Percentiles rank a stretch among this genome's conserved stretches.
These are phyloP conservation scores for Crepidotus variabilis DNA, from an alignment of 768 basidiomycete genomes.

Conservation along the genomic window DNA sequence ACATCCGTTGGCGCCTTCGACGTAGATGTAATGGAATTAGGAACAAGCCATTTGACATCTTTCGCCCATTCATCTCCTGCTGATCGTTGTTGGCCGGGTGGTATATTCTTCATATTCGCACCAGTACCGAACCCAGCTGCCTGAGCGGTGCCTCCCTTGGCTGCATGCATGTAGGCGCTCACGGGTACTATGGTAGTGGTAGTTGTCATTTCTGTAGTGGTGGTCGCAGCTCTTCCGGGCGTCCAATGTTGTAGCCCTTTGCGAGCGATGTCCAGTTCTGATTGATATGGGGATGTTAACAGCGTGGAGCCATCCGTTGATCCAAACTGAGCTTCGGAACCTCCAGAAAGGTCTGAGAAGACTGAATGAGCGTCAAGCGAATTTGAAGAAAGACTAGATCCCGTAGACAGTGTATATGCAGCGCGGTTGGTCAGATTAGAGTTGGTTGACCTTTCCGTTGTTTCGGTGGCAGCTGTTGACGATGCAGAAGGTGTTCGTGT, in stretches of 20 bases:
- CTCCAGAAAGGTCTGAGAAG: conserved; percentile 31
- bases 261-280: neutral
- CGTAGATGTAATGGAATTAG: neutral
- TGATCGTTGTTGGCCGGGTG: neutral
- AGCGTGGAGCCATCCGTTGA: conserved; percentile 29
- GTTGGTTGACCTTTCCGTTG: neutral
- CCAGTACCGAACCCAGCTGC: conserved; percentile 32
- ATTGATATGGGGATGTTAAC: conserved; percentile 17
- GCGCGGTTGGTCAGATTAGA: conserved; percentile 10
- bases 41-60: conserved; percentile 64
- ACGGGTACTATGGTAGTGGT: conserved; percentile 10
- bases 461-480: neutral
- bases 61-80: conserved; percentile 55
- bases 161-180: neutral
- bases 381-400: conserved; percentile 28
- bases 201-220: conserved; percentile 2
- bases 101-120: neutral
- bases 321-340: conserved; percentile 7
- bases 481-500: conserved; percentile 22
- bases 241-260: neutral
- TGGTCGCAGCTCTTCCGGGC: conserved; percentile 5
- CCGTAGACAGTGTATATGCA: conserved; percentile 23
- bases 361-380: conserved; percentile 38
- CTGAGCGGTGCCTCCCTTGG: conserved; percentile 23
- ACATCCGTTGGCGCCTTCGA: neutral